Evolutionary conservation across 768 basidiomycete genomes (phyloP), one percentile per base, ranked within the genome.

Genomic region (Piloderma croceum): DNA sequence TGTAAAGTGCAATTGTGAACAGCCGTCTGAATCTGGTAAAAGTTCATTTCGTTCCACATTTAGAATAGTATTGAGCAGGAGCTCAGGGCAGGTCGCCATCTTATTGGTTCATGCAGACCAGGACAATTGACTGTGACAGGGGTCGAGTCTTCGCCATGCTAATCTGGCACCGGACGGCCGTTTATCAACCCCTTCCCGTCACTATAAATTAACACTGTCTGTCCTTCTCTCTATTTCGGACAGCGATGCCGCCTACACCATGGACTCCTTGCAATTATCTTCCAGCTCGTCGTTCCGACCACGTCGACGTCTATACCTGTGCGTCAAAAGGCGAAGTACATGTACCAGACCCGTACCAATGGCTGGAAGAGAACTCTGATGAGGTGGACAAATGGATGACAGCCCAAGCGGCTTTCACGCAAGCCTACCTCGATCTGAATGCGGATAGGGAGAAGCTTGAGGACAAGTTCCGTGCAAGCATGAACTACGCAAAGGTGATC

Each of bases 311-410:
- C 23, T 90, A 85, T 65, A 72, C 79, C 56, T 83, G 79, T 59
- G 73, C 76, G 49, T 58, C 62, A 33, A 60, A 68, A n/a, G 84
- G 81, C 18, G 54, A 77, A 39, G 80, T 88, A 29, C 63, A 62
- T 29, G 78, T 90, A 0, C 60, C 67, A 4, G 81, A 88, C 58
- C 84, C 86, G 5, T 87, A 86, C 62, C 62, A 73, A 32, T 89
- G 86, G 84, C 67, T 90, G 17, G 83, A 88, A 45, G 63, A 74
- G 21, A 58, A 79, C 48, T 68, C 71, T 20, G 61, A 72, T 13
- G 83, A 89, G 57, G 83, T 79, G 1, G 71, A 81, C 36, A 54
- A 64, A 25, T 86, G 83, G 83, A 78, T 69, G 2, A 65, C 71
- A 19, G 70, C 66, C 6, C 84, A 87, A 54, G 77, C 76, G 40